These are phyloP conservation scores for Teratosphaeria zuluensis DNA, from an alignment of 2,329 filamentous ascomycete species.

Conservation along the genomic window DNA sequence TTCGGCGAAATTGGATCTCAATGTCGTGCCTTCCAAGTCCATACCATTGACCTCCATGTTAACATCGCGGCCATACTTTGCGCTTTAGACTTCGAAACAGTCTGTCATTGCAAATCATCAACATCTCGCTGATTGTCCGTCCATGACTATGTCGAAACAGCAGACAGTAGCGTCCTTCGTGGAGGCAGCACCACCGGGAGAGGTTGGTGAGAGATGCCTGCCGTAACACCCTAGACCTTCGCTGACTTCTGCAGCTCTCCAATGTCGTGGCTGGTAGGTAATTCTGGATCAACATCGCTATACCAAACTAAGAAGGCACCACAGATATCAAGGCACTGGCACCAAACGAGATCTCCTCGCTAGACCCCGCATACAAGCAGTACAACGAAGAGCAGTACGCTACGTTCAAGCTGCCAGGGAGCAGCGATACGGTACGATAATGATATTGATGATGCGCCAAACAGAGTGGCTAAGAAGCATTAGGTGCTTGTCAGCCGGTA, in stretches of 20 bases:
- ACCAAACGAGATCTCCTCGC: slow-evolving; percentile 54
- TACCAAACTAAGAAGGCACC: neutral
- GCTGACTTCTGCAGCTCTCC: slow-evolving; percentile 52
- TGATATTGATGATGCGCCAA: neutral
- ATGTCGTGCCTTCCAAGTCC: neutral
- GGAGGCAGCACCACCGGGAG: slow-evolving; percentile 87
- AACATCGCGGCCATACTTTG: neutral
- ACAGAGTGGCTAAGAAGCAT: slow-evolving; percentile 3
- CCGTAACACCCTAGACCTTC: slow-evolving; percentile 5
- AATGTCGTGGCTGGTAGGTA: slow-evolving; percentile 81
- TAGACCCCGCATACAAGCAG: slow-evolving; percentile 76
- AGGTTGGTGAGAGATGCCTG: slow-evolving; percentile 51
- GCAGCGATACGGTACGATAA: slow-evolving; percentile 58
- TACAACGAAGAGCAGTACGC: slow-evolving; percentile 95
- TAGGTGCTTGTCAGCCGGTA: slow-evolving; percentile 73
- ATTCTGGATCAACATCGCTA: too few species aligned
- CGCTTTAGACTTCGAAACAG: neutral
- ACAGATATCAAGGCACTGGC: slow-evolving; percentile 85
- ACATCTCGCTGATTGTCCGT: neutral
- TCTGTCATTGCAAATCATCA: too few species aligned
- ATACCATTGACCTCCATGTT: neutral
- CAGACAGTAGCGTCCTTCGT: slow-evolving; percentile 62
- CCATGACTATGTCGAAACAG: slow-evolving; percentile 15
- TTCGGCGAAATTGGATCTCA: neutral
- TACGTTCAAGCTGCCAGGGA: slow-evolving; percentile 79